Conservation (phyloP, 73 alveolate species). For the Paramecium pentaurelia region DNA sequence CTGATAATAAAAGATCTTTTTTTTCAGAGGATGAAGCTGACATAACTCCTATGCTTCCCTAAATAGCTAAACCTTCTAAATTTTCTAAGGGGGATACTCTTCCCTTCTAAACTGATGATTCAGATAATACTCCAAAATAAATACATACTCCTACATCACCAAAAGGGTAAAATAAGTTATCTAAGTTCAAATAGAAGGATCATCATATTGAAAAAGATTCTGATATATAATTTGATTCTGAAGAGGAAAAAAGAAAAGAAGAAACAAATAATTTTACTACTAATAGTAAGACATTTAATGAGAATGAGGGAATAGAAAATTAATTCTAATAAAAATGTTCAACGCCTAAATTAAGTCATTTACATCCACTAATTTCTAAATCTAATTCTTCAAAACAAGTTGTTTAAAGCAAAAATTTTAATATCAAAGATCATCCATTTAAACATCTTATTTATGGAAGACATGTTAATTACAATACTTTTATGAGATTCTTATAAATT, state of each 20-base stretch:
- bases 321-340: neutral
- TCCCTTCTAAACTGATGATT: constrained; percentile 13
- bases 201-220: neutral
- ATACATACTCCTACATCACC: neutral
- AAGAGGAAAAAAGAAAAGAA: neutral
- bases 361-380: neutral
- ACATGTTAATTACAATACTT: neutral
- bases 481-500: constrained; percentile 6
- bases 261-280: neutral
- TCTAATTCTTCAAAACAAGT: neutral
- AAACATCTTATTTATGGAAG: constrained; percentile 48
- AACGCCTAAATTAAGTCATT: neutral
- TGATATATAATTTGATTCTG: neutral
- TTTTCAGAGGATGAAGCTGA: constrained; percentile 14
- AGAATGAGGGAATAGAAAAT: neutral
- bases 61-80: constrained; percentile 9
- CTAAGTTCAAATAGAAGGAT: constrained; percentile 20
- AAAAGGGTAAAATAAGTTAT: constrained; percentile 17
- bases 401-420: neutral
- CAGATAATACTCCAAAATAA: constrained; percentile 5
- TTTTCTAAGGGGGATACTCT: neutral
- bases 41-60: neutral
- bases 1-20: neutral
- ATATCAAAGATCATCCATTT: constrained; percentile 4
- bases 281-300: neutral